phyloP scores from a whole-genome alignment of 495 filamentous ascomycete genomes.

The Lepraria neglecta region DNA sequence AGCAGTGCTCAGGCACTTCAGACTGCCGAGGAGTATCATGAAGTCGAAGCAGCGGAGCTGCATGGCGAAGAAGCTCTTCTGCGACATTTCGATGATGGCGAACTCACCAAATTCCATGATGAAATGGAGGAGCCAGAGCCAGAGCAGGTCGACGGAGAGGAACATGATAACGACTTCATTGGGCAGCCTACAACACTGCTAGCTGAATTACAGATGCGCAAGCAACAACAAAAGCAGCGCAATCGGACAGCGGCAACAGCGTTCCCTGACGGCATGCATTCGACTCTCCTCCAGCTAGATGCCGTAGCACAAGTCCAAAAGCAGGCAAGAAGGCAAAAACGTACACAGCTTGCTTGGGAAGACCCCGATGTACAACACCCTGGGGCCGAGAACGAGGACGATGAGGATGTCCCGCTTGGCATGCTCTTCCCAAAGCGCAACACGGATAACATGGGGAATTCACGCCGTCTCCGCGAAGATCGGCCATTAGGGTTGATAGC shows the following conservation, averaged over 20 bases:
- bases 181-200: conserved; percentile 83
- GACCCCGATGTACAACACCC: conserved; percentile 43
- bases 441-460: conserved; percentile 42
- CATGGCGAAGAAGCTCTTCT: conserved; percentile 22
- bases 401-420: conserved; percentile 79
- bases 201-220: conserved; percentile 85
- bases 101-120: conserved; percentile 20
- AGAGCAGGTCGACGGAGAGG: conserved; percentile 37
- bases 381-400: conserved; percentile 42
- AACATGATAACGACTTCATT: conserved; percentile 46
- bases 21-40: conserved; percentile 25
- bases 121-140: conserved; percentile 34
- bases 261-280: conserved; percentile 70
- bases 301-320: conserved; percentile 83
- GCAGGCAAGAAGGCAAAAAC: conserved; percentile 63
- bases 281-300: conserved; percentile 86
- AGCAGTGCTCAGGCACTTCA: conserved; percentile 24
- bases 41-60: conserved; percentile 41
- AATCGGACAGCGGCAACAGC: conserved; percentile 60
- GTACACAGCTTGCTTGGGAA: conserved; percentile 87
- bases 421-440: conserved; percentile 64
- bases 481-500: conserved; percentile 82
- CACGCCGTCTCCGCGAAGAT: conserved; percentile 41
- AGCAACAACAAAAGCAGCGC: conserved; percentile 71
- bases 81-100: conserved; percentile 23